These are phyloP conservation scores for Garcia nutans DNA, from an alignment of 345 rosid genomes.

Conservation along the genomic window DNA sequence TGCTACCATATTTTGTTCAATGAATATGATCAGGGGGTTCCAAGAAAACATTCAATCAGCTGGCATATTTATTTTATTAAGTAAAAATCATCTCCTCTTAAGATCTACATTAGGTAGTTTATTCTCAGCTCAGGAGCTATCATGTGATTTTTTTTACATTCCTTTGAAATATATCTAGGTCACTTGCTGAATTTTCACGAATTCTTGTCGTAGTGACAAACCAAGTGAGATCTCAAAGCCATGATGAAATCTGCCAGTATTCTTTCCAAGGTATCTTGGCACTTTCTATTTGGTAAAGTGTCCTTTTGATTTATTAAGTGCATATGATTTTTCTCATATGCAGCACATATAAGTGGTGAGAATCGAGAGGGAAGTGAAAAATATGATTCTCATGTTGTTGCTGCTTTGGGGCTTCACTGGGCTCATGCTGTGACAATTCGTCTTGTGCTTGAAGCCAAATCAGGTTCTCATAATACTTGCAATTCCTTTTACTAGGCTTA, in stretches of 20 bases:
- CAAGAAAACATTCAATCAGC: constrained; percentile 54
- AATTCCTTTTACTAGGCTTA: background rate
- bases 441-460: constrained; percentile 66
- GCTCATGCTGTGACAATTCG: constrained; percentile 85
- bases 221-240: constrained; percentile 79
- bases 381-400: constrained; percentile 69
- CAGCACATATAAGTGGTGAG: constrained; percentile 41
- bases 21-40: constrained; percentile 50
- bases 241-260: constrained; percentile 45
- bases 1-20: constrained; percentile 38
- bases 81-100: constrained; percentile 39
- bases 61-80: constrained; percentile 87
- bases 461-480: constrained; percentile 42
- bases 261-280: constrained; percentile 62
- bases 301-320: constrained; percentile 5
- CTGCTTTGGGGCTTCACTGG: constrained; percentile 83
- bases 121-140: background rate
- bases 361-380: constrained; percentile 30
- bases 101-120: constrained; percentile 5
- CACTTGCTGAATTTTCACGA: constrained; percentile 78
- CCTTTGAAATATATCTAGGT: constrained; percentile 40
- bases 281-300: constrained; percentile 19
- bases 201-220: constrained; percentile 83
- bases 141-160: constrained; percentile 9
- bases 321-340: constrained; percentile 16